Conservation (phyloP, 768 basidiomycete genomes). For the Tricholoma bakamatsutake region DNA sequence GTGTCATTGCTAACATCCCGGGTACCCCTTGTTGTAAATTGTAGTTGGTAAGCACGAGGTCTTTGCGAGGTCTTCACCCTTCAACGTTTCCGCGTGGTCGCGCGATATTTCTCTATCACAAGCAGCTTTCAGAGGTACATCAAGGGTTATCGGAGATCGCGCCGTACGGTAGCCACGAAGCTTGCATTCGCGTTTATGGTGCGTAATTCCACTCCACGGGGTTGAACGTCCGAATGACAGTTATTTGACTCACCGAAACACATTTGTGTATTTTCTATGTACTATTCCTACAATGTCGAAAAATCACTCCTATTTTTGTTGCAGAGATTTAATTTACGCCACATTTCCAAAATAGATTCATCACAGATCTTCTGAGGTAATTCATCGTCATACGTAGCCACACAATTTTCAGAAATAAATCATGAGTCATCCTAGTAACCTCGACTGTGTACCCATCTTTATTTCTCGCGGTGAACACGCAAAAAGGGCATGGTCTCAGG, state of each 20-base stretch:
- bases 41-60: background rate
- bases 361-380: background rate
- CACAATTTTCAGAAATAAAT: background rate
- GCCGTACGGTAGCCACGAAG: background rate
- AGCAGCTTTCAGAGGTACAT: background rate
- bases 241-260: background rate
- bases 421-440: background rate
- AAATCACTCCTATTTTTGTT: background rate
- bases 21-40: background rate
- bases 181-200: too few relatives aligned
- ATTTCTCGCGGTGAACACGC: background rate
- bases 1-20: too few relatives aligned
- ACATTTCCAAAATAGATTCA: background rate
- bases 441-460: background rate
- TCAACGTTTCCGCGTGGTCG: background rate
- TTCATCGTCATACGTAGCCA: background rate
- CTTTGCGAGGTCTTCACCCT: too few relatives aligned
- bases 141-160: background rate
- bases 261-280: too few relatives aligned
- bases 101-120: background rate
- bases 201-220: background rate
- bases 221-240: background rate
- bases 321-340: background rate
- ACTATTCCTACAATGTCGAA: background rate
- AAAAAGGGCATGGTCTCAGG: background rate